Evolutionary conservation across 768 basidiomycete species (phyloP).

Genomic region (Xerocomellus intermedius): DNA sequence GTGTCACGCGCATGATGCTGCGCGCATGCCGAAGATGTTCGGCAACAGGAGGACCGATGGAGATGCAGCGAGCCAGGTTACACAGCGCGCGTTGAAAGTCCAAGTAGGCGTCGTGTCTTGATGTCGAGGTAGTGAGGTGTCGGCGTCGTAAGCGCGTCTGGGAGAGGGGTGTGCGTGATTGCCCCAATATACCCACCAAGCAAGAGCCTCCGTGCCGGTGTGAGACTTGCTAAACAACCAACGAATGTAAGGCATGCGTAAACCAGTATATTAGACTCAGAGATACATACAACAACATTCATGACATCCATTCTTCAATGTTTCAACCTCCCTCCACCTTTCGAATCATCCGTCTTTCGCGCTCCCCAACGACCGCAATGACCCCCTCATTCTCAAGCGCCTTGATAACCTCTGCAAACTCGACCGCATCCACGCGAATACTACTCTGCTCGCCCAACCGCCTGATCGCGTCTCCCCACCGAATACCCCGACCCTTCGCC

Average conservation of each 20-base stretch:
- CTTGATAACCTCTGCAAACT: slow-evolving; percentile 80
- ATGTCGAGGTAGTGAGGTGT: slow-evolving; percentile 9
- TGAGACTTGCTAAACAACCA: no score
- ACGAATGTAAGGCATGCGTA: no score
- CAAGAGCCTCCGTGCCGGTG: no score
- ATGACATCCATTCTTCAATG: slow-evolving; percentile 6
- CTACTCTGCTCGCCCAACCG: slow-evolving; percentile 81
- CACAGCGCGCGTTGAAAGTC: background rate
- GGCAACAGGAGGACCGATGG: no score
- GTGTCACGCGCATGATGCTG: no score
- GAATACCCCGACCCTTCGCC: slow-evolving; percentile 56
- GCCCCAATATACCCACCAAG: no score
- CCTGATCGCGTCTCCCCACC: slow-evolving; percentile 82
- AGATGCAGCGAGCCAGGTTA: no score
- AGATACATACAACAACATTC: background rate
- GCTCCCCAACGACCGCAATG: slow-evolving; percentile 83
- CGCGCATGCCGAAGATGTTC: no score
- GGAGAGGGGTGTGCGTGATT: background rate
- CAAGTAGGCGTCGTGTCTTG: slow-evolving; percentile 1
- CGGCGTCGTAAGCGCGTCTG: background rate
- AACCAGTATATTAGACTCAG: background rate
- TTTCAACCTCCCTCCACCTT: slow-evolving; percentile 49
- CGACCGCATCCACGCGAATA: slow-evolving; percentile 71
- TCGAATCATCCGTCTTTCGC: slow-evolving; percentile 79
- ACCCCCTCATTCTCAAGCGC: slow-evolving; percentile 82